These are phyloP conservation scores for Mycena sp. DNA, from an alignment of 1,284 basidiomycete species.

Conservation along the genomic window DNA sequence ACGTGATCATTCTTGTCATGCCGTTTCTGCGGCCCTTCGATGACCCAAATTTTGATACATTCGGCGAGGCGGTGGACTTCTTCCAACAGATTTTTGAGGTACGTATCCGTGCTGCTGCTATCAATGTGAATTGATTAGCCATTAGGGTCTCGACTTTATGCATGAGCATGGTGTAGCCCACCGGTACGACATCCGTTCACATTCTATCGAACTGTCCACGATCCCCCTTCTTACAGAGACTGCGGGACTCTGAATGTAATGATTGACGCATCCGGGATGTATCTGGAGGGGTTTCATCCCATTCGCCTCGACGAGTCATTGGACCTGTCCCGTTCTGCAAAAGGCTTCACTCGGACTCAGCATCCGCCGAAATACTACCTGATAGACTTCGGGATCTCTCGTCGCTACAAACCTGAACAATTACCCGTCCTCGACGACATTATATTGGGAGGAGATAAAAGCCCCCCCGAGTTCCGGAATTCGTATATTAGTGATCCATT, in stretches of 20 bases:
- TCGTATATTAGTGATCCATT: constrained; percentile 40
- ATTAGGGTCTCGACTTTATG: constrained; percentile 39
- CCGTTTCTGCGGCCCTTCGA: constrained; percentile 30
- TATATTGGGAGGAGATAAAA: constrained; percentile 28
- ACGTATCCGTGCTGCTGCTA: neutral
- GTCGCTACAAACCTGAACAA: constrained; percentile 10
- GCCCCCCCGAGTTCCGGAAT: neutral
- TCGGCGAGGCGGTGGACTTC: constrained; percentile 42
- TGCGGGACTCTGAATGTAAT: constrained; percentile 14
- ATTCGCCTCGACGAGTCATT: neutral
- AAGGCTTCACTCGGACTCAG: constrained; percentile 19
- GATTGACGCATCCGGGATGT: constrained; percentile 21
- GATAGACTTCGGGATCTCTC: constrained; percentile 26
- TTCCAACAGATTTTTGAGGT: constrained; percentile 45
- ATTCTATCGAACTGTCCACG: neutral
- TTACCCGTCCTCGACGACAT: neutral
- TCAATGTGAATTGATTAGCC: neutral
- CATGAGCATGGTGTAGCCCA: constrained; percentile 32
- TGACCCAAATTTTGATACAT: neutral
- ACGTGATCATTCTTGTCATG: constrained; percentile 32
- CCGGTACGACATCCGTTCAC: constrained; percentile 5
- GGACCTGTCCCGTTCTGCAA: constrained; percentile 14
- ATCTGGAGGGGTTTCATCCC: constrained; percentile 23
- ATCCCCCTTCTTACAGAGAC: constrained; percentile 6
- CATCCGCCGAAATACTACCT: constrained; percentile 29